Evolutionary conservation across 2,329 filamentous ascomycete species (phyloP).

Genomic region (Colletotrichum theobromicola): DNA sequence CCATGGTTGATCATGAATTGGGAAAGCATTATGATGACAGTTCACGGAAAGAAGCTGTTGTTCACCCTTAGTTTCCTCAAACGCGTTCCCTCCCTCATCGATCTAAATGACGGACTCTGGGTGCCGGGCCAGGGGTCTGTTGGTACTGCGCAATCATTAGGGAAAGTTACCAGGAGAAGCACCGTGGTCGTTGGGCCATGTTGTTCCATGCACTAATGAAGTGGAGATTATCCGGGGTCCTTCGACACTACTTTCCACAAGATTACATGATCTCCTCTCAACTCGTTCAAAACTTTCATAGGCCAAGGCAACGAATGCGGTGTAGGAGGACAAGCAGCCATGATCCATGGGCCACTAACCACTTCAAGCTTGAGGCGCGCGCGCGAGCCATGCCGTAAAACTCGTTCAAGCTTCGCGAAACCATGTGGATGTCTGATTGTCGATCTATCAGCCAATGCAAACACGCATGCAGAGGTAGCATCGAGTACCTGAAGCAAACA

Average conservation of each 20-base stretch:
- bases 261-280: slow-evolving; percentile 12
- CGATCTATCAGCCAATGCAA: background rate
- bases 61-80: background rate
- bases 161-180: slow-evolving; percentile 3
- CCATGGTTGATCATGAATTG: background rate
- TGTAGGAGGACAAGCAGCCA: background rate
- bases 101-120: background rate
- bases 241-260: background rate
- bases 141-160: background rate
- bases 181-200: background rate
- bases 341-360: background rate
- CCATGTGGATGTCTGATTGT: background rate
- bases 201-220: background rate
- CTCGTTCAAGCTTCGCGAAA: background rate
- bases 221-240: slow-evolving; percentile 12
- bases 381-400: background rate
- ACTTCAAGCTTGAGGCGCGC: background rate
- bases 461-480: background rate
- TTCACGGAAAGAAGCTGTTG: background rate
- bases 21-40: background rate
- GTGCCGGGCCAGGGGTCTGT: slow-evolving; percentile 1
- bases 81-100: background rate
- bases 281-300: background rate
- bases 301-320: background rate
- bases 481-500: background rate